Percentiles rank a stretch among this genome's conserved stretches.
These are phyloP conservation scores for Adansonia rubrostipa DNA, from an alignment of 441 rosid genomes.

Conservation along the genomic window DNA sequence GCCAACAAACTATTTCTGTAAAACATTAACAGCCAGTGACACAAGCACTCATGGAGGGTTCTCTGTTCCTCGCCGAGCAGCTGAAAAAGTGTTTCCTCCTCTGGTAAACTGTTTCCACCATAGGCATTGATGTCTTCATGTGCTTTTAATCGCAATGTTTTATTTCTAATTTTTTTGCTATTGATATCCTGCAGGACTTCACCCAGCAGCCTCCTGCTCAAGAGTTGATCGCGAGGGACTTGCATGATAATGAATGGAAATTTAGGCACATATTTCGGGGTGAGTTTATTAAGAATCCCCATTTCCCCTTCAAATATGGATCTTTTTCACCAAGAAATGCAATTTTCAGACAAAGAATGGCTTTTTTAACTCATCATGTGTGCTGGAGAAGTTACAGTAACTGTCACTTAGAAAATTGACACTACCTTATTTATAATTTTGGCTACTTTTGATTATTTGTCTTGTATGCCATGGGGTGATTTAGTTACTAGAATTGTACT, in stretches of 20 bases:
- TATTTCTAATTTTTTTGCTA: constrained; percentile 29
- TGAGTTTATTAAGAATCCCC: constrained; percentile 28
- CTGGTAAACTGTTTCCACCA: constrained; percentile 49
- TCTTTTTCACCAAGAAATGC: not conserved
- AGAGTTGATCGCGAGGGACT: constrained; percentile 95
- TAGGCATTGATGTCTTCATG: not conserved
- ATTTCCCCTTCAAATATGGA: not conserved
- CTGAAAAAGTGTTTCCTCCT: constrained; percentile 99
- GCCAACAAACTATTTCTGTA: constrained; percentile 95
- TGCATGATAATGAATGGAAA: constrained; percentile 97
- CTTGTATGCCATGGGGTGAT: not conserved
- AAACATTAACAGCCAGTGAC: constrained; percentile 97
- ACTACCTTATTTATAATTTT: constrained; percentile 3
- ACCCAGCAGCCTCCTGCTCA: constrained; percentile 97
- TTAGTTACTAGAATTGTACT: not conserved
- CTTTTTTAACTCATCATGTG: not conserved
- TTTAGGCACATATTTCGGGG: constrained; percentile 98
- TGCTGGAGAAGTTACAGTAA: constrained; percentile 18
- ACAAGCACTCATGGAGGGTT: constrained; percentile 99
- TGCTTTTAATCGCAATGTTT: constrained; percentile 13
- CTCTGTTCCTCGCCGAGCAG: constrained; percentile 98
- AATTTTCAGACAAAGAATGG: not conserved
- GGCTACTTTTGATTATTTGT: not conserved
- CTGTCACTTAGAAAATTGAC: not conserved
- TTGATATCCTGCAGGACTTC: constrained; percentile 66